Conservation (phyloP, 2,329 filamentous ascomycete genomes). For the Huntiella decipiens region DNA sequence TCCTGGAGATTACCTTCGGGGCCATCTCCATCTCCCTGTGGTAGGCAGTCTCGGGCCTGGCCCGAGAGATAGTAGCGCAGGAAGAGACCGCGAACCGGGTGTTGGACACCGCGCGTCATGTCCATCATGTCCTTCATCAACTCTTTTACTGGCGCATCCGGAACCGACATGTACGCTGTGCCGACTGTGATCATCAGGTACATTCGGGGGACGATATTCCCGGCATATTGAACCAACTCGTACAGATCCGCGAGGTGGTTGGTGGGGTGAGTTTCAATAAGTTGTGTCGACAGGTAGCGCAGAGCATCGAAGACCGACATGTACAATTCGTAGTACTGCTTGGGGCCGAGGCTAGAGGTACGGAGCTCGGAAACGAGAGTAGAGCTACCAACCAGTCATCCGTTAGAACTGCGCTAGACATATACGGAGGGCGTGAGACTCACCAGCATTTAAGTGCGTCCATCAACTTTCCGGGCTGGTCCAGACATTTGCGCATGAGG, state of each 20-base stretch:
- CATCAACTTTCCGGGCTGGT: conserved; percentile 97
- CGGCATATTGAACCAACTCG: conserved; percentile 93
- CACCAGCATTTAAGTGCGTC: conserved; percentile 99
- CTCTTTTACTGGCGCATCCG: conserved; percentile 96
- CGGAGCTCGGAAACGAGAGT: conserved; percentile 96
- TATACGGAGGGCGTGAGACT: conserved; percentile 1
- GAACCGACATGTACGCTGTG: conserved; percentile 96
- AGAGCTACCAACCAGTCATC: conserved; percentile 42
- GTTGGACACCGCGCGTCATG: conserved; percentile 95
- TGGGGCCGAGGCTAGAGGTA: conserved; percentile 90
- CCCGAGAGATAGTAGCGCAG: conserved; percentile 90
- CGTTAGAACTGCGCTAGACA: not conserved
- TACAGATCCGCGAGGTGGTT: conserved; percentile 97
- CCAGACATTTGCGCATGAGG: conserved; percentile 93
- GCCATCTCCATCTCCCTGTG: conserved; percentile 64
- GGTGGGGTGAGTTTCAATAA: conserved; percentile 90
- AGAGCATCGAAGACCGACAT: conserved; percentile 98
- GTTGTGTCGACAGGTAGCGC: conserved; percentile 86
- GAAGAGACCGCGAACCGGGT: conserved; percentile 88
- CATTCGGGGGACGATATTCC: conserved; percentile 87
- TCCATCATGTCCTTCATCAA: conserved; percentile 99
- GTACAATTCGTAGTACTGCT: conserved; percentile 99
- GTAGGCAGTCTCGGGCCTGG: conserved; percentile 78
- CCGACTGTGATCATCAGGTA: conserved; percentile 99
- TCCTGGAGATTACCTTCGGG: conserved; percentile 92